Evolutionary conservation across 495 filamentous ascomycete species (phyloP).

Genomic region (Aspergillus bridgeri): DNA sequence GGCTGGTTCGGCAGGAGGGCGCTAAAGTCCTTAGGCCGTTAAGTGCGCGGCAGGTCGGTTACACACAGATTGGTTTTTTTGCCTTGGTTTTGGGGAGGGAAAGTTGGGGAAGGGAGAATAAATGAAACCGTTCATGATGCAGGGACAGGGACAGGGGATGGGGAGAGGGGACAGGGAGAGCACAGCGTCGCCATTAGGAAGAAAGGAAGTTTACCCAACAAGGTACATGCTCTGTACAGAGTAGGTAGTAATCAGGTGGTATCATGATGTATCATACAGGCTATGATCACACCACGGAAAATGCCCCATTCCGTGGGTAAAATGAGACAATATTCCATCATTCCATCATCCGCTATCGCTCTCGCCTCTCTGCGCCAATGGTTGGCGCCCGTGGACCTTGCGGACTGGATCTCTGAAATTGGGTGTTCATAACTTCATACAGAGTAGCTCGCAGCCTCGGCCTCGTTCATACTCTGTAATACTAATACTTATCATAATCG

Average conservation of each 20-base stretch:
- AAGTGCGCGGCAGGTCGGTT: conserved; percentile 5
- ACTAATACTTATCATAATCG: too few relatives aligned
- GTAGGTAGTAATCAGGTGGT: not conserved
- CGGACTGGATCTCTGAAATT: not conserved
- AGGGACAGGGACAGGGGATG: not conserved
- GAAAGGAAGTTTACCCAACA: too few relatives aligned
- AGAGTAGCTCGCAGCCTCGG: not conserved
- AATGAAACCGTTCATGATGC: too few relatives aligned
- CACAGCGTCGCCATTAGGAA: too few relatives aligned
- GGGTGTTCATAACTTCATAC: not conserved
- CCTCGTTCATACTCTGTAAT: not conserved
- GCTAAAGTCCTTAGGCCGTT: conserved; percentile 2
- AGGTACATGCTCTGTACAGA: too few relatives aligned
- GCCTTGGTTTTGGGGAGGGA: too few relatives aligned
- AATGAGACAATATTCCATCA: not conserved
- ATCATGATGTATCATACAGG: not conserved
- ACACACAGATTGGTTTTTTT: conserved; percentile 9
- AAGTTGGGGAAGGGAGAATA: too few relatives aligned
- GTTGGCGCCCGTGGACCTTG: not conserved
- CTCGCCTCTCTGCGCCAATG: not conserved
- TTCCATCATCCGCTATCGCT: not conserved
- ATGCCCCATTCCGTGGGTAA: not conserved
- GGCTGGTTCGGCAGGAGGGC: conserved; percentile 9
- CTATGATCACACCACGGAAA: not conserved
- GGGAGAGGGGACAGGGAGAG: not conserved